A percentile compares a stretch with the other conserved stretches of the same genome.
Conservation (phyloP, 352 stramenopile genomes). For the Phytophthora pinifolia region DNA sequence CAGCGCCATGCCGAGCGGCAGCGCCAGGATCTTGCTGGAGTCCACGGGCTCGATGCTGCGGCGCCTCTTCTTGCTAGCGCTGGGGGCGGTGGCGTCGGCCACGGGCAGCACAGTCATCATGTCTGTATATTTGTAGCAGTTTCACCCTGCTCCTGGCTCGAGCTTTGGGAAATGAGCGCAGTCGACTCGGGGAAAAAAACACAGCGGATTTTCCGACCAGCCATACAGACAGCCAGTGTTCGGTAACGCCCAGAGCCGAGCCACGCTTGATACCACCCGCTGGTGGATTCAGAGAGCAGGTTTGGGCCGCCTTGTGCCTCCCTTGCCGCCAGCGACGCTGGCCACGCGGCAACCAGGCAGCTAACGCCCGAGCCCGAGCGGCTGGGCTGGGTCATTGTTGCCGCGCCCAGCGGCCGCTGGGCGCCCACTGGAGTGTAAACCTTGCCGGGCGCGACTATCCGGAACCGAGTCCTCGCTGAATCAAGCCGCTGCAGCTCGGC, state of each 20-base stretch:
- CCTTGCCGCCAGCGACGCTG: background rate
- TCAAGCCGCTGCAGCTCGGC: too few relatives aligned
- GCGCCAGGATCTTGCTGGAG: constrained; percentile 52
- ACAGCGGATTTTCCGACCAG: constrained; percentile 38
- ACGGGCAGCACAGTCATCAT: constrained; percentile 54
- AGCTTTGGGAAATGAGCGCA: constrained; percentile 30
- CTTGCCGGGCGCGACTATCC: too few relatives aligned
- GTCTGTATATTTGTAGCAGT: background rate
- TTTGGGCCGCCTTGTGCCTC: constrained; percentile 22
- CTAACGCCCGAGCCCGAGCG: too few relatives aligned
- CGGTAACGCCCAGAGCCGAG: constrained; percentile 27
- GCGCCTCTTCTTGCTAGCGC: constrained; percentile 64
- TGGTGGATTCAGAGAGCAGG: constrained; percentile 34
- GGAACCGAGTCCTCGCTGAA: too few relatives aligned
- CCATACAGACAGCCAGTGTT: constrained; percentile 33
- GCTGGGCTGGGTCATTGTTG: too few relatives aligned
- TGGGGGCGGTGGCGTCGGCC: constrained; percentile 30
- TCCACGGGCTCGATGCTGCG: constrained; percentile 66
- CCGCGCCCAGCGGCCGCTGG: too few relatives aligned
- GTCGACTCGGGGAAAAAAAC: too few relatives aligned
- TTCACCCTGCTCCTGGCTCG: constrained; percentile 13
- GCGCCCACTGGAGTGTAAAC: too few relatives aligned
- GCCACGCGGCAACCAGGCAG: too few relatives aligned
- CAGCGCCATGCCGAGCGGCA: constrained; percentile 45
- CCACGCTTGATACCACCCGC: constrained; percentile 22